Evolutionary conservation across 208 protist species (phyloP), one percentile per base, ranked within the genome.

Genomic region (Porcisia deanei): DNA sequence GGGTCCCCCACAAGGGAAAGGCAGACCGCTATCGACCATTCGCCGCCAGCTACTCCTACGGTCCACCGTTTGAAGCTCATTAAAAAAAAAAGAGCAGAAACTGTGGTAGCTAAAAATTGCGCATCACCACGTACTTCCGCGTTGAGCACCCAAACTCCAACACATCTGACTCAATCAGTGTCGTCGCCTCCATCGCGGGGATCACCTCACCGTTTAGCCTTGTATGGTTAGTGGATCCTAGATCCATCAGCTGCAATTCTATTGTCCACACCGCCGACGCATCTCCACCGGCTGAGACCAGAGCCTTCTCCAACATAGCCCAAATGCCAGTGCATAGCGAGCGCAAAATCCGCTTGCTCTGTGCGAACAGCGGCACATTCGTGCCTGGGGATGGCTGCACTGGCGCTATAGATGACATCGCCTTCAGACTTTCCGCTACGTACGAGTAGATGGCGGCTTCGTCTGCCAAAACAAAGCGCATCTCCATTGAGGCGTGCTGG

Each of bases 401-500:
- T 14, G 57, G 73, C 41, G 64, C 54, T 37, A 45, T 52, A 5
- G n/a, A 9, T 5, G 45, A 3, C 43, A 61, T 64, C 25, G 66
- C 9, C 20, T 66, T 25, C 68, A 64, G 20, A 5, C 1, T 30
- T 18, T 45, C 68, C 37, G 52, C 25, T 30, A 80, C n/a, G 53
- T 41, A 76, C 0, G 57, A 59, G 57, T 41, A 9, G 37, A 88
- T 10, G 12, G 65, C 22, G 0, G 60, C 71, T 30, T 81, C 74
- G 55, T 82, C 79, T 0, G 64, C 43, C n/a, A 85, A 53, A n/a
- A 76, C 73, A 73, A 96, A 97, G 18, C 84, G 76, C 60, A 93
- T 85, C 63, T 91, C 84, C 10, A 97, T 53, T 0, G 83, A 86
- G 10, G 93, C 93, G 80, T 97, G 93, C 71, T 97, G 93, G 1